These are phyloP conservation scores for Pythium brachiatum DNA, from an alignment of 352 stramenopile species.

Conservation along the genomic window DNA sequence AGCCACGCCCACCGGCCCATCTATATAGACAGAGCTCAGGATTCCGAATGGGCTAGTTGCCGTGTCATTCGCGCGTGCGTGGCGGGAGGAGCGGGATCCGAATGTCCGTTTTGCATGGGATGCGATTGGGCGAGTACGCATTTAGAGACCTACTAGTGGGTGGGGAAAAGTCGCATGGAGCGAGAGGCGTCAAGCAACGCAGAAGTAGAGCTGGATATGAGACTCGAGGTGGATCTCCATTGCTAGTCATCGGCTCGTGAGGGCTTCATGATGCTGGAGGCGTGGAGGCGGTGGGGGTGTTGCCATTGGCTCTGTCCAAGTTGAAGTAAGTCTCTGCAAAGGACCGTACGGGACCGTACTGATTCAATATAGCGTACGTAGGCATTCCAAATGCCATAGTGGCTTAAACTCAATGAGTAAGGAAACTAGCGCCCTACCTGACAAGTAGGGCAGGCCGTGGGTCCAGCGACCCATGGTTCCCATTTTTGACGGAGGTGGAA, in stretches of 20 bases:
- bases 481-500: conserved; percentile 85
- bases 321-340: not conserved
- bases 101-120: too few species aligned
- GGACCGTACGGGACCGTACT: conserved; percentile 16
- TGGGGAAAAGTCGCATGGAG: too few species aligned
- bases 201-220: too few species aligned
- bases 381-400: not conserved
- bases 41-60: not conserved
- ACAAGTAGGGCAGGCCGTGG: conserved; percentile 70
- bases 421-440: conserved; percentile 89
- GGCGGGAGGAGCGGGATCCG: not conserved
- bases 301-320: too few species aligned
- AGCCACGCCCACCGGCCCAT: not conserved
- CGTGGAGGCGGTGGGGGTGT: too few species aligned
- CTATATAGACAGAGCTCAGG: not conserved
- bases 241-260: too few species aligned
- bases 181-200: too few species aligned
- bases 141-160: too few species aligned
- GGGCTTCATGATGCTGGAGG: too few species aligned
- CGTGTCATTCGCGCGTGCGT: not conserved
- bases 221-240: too few species aligned
- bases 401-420: conserved; percentile 94
- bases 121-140: too few species aligned
- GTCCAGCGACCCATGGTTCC: conserved; percentile 43
- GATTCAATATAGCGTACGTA: conserved; percentile 1